Base-by-base conservation (phyloP, 176 grass and related monocot species). In the Eleusine indica region DNA sequence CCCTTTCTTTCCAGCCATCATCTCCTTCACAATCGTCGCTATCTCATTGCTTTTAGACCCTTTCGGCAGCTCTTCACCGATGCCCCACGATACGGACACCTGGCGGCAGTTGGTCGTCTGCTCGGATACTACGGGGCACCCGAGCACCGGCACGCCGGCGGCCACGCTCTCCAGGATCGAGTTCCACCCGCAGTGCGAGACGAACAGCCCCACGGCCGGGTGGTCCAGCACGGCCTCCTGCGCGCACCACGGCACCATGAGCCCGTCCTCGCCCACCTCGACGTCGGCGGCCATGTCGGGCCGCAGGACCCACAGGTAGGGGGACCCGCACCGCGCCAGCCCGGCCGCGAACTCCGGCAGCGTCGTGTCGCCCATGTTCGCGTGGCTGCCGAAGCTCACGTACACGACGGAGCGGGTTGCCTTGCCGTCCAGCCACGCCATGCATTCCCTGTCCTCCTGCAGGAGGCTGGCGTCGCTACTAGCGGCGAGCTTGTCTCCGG, bases 141-240 rank as follows among this genome's bases (percentile, higher is more conserved):
- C 70, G 7, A 90, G 30, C 52, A 84, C 9, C 19, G 84, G 88
- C 40, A 82, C 19, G 32, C 65, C 88, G 2, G 46, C 72, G 16
- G 25, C 65, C 9, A n/a, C 60, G 15, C 81, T 47, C 70, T 91
- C 89, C 42, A 83, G 42, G 3, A 88, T 42, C 3, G 88, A 86
- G 48, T 86, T 86, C 88, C 88, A 90, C 60, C 88, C 78, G 43
- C 78, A 74, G 70, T 90, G 88, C 73, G 88, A 78, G 13, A 86
- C 18, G 49, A 90, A 90, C 66, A 67, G 62, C 19, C 83, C 88
- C 63, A 86, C 74, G 6, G 88, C 74, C 17, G 77, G 42, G 78
- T 90, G 88, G 11, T 8, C 9, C 4, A 90, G 71, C 64, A 86
- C 78, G 30, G 80, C 61, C 60, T 32, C 78, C 42, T 90, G 88